Evolutionary conservation across 2,329 filamentous ascomycete genomes (phyloP).

Genomic region (Monascus ruber): DNA sequence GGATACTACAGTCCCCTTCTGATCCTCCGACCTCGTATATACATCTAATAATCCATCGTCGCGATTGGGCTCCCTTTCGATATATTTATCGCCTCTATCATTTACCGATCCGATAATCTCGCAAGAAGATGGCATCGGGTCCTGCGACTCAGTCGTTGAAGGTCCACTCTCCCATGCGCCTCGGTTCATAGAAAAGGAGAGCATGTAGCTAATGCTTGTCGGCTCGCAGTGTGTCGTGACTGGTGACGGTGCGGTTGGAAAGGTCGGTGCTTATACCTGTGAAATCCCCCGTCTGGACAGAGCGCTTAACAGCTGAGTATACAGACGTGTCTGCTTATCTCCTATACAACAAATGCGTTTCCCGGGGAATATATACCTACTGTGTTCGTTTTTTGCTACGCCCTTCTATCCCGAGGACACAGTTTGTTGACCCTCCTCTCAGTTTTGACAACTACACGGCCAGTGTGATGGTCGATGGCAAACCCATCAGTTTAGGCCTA

Average conservation of each 20-base stretch:
- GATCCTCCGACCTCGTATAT: not conserved
- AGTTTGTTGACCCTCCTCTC: slow-evolving; percentile 10
- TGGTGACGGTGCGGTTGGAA: slow-evolving; percentile 97
- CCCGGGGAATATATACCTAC: slow-evolving; percentile 99
- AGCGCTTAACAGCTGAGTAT: slow-evolving; percentile 8
- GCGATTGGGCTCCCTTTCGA: not conserved
- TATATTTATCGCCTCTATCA: not conserved
- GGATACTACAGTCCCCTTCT: too few relatives aligned
- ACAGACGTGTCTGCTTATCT: slow-evolving; percentile 96
- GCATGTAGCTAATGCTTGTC: slow-evolving; percentile 3
- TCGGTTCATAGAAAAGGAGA: not conserved
- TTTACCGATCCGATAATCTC: not conserved
- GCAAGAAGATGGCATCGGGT: slow-evolving; percentile 58
- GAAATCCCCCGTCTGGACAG: slow-evolving; percentile 1
- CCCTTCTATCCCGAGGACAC: not conserved
- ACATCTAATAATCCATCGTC: not conserved
- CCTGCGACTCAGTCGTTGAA: slow-evolving; percentile 84
- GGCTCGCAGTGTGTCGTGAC: slow-evolving; percentile 81
- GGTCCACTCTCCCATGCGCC: slow-evolving; percentile 41
- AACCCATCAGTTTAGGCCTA: slow-evolving; percentile 88
- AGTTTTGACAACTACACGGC: slow-evolving; percentile 99
- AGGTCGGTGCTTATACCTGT: slow-evolving; percentile 49
- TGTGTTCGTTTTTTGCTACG: slow-evolving; percentile 40
- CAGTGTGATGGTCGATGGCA: slow-evolving; percentile 97
- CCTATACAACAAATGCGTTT: slow-evolving; percentile 98